Percentiles rank a stretch among this genome's conserved stretches.
These are phyloP conservation scores for Tribonema minus DNA, from an alignment of 108 stramenopile genomes.

Conservation along the genomic window DNA sequence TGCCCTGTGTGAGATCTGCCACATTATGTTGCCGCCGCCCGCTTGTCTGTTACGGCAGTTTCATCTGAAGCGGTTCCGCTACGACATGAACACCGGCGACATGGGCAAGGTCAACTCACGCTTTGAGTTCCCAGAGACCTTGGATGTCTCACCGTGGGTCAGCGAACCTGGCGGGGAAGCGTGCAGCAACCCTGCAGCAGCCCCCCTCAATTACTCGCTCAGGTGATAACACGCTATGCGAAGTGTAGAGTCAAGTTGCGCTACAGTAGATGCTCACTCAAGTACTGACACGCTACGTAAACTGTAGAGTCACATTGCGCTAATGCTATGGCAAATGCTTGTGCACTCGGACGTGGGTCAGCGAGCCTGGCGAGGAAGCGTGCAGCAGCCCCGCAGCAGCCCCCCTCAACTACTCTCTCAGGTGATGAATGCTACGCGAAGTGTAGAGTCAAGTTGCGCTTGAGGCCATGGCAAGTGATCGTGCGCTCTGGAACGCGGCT, in stretches of 20 bases:
- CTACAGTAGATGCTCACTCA: neutral
- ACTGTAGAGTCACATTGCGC: too few species aligned
- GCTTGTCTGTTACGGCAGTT: constrained; percentile 22
- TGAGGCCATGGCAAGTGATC: neutral
- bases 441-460: too few species aligned
- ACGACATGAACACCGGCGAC: constrained; percentile 7
- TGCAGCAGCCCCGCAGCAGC: neutral
- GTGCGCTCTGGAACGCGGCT: neutral
- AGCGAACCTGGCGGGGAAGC: neutral
- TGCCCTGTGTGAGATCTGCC: too few species aligned
- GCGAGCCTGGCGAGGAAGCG: neutral
- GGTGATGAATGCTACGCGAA: too few species aligned
- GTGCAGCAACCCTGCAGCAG: neutral
- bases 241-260: too few species aligned
- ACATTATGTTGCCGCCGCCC: too few species aligned
- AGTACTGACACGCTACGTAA: neutral
- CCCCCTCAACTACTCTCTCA: too few species aligned
- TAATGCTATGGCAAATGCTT: too few species aligned
- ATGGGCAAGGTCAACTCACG: constrained; percentile 20
- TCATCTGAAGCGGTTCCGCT: constrained; percentile 43
- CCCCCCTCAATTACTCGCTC: neutral
- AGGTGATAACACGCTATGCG: neutral
- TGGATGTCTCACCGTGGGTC: constrained; percentile 28
- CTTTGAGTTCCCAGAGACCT: constrained; percentile 37
- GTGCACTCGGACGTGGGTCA: too few species aligned